phyloP scores from a whole-genome alignment of 2,329 filamentous ascomycete species.

The Xenosphaeropsis pyriputrescens region DNA sequence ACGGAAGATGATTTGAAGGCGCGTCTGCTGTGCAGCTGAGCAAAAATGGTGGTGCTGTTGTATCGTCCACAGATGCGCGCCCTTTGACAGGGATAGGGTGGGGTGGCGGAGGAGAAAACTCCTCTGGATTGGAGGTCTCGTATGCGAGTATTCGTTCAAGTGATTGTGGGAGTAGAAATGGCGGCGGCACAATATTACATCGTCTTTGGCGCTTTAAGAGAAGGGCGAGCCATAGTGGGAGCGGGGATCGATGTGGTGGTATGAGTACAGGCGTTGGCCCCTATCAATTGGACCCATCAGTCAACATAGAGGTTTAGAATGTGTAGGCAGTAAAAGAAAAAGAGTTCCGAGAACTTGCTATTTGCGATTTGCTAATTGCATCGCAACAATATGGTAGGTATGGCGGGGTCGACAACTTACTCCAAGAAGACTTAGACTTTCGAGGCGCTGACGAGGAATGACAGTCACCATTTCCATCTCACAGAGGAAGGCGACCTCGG shows the following conservation, averaged over 20 bases:
- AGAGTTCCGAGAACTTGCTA: too few relatives aligned
- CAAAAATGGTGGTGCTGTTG: conserved; percentile 61
- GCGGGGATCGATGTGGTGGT: conserved; percentile 60
- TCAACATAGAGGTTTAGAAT: background rate
- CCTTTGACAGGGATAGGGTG: conserved; percentile 34
- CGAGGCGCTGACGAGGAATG: conserved; percentile 79
- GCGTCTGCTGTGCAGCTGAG: conserved; percentile 57
- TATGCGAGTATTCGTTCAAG: conserved; percentile 65
- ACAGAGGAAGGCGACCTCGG: conserved; percentile 86
- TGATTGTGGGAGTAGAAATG: conserved; percentile 71
- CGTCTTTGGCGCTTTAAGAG: conserved; percentile 88
- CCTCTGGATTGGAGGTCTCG: conserved; percentile 58
- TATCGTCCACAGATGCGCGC: conserved; percentile 11
- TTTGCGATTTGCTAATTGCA: too few relatives aligned
- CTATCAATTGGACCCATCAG: conserved; percentile 25
- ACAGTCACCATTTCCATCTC: conserved; percentile 96
- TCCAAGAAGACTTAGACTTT: conserved; percentile 69
- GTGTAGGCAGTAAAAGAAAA: too few relatives aligned
- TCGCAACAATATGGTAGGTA: background rate
- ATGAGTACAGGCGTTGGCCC: conserved; percentile 59
- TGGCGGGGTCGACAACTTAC: conserved; percentile 40
- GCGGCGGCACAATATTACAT: conserved; percentile 80
- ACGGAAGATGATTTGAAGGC: conserved; percentile 61
- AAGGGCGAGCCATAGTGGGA: conserved; percentile 88
- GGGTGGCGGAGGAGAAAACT: conserved; percentile 66